A percentile compares a stretch with the other conserved stretches of the same genome.
These are phyloP conservation scores for Pseudozyma tsukubaensis DNA, from an alignment of 1,284 basidiomycete genomes.

Conservation along the genomic window DNA sequence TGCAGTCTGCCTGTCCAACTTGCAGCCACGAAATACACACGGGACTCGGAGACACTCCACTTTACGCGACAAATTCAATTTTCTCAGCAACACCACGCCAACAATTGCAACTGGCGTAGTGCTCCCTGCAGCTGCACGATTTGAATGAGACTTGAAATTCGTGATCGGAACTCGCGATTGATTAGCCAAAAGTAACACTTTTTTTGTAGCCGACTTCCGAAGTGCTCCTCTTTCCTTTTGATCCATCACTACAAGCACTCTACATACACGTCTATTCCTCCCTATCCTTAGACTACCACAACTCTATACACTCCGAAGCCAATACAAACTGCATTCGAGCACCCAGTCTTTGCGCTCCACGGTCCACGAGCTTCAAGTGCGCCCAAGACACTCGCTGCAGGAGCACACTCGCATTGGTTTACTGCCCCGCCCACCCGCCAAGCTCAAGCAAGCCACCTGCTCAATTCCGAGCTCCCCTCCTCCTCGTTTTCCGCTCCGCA, in stretches of 20 bases:
- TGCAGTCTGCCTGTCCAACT: not conserved
- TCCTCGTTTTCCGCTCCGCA: not conserved
- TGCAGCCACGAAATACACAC: slow-evolving; percentile 2
- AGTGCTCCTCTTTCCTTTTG: slow-evolving; percentile 1
- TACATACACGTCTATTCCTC: not conserved
- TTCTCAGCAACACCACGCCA: not conserved
- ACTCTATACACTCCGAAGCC: slow-evolving; percentile 5
- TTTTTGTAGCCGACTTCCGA: slow-evolving; percentile 30
- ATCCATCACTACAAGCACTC: slow-evolving; percentile 7
- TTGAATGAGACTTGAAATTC: not conserved
- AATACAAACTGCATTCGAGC: too few relatives aligned
- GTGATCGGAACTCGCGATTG: not conserved
- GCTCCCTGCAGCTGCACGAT: not conserved
- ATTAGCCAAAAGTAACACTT: slow-evolving; percentile 7
- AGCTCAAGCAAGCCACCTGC: slow-evolving; percentile 1
- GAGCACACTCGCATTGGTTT: not conserved
- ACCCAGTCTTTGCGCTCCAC: not conserved
- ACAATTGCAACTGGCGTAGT: not conserved
- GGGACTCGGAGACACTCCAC: slow-evolving; percentile 19
- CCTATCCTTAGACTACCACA: not conserved
- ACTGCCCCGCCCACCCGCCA: not conserved
- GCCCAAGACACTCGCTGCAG: not conserved
- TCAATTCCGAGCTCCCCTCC: not conserved
- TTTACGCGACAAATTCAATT: slow-evolving; percentile 28
- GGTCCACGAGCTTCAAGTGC: not conserved